Evolutionary conservation across 2,329 filamentous ascomycete genomes (phyloP).

Genomic region (Metarhizium guizhouense): DNA sequence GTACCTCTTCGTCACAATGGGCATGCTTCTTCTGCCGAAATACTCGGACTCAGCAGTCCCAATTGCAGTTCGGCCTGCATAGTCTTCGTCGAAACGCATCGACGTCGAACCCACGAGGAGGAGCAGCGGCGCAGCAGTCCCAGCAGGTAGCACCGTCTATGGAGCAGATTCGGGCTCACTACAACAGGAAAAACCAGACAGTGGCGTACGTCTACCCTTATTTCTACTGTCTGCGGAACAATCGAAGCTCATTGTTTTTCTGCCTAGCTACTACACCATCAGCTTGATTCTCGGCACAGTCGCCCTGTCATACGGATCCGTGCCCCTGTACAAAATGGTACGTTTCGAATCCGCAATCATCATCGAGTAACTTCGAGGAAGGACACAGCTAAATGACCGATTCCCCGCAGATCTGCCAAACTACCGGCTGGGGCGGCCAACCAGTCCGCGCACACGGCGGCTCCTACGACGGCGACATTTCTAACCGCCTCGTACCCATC

Average conservation of each 20-base stretch:
- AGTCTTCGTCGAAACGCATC: slow-evolving; percentile 23
- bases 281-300: slow-evolving; percentile 73
- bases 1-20: slow-evolving; percentile 21
- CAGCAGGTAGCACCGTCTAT: slow-evolving; percentile 34
- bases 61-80: slow-evolving; percentile 9
- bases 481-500: slow-evolving; percentile 71
- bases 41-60: slow-evolving; percentile 17
- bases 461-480: slow-evolving; percentile 51
- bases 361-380: not conserved
- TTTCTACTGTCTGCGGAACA: not conserved
- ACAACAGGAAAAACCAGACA: slow-evolving; percentile 58
- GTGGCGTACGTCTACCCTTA: slow-evolving; percentile 27
- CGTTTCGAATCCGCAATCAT: slow-evolving; percentile 6
- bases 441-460: slow-evolving; percentile 70
- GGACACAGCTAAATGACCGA: not conserved
- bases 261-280: slow-evolving; percentile 58
- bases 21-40: slow-evolving; percentile 29
- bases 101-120: slow-evolving; percentile 16
- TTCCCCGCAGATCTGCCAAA: slow-evolving; percentile 57
- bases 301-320: slow-evolving; percentile 72
- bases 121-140: slow-evolving; percentile 15
- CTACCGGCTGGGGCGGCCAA: slow-evolving; percentile 86
- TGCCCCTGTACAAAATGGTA: slow-evolving; percentile 84
- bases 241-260: not conserved
- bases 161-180: slow-evolving; percentile 55